Conservation (phyloP, 2,329 filamentous ascomycete species). For the Cladosporium sp. region DNA sequence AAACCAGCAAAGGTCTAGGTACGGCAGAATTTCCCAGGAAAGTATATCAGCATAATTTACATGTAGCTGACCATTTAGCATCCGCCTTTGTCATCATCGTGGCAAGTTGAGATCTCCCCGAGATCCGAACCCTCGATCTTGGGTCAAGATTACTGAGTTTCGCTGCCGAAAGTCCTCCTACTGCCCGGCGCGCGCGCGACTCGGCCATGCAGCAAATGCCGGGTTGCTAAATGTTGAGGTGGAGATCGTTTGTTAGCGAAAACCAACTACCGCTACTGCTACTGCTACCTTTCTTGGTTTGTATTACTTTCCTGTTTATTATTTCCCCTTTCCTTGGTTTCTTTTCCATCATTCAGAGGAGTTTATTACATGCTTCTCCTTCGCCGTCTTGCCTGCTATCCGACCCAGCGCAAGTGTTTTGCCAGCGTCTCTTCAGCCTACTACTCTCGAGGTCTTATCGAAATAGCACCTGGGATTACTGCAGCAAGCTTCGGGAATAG, state of each 20-base stretch:
- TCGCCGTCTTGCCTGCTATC: not conserved
- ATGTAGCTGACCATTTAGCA: not conserved
- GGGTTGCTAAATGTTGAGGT: not conserved
- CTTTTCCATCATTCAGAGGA: too few species aligned
- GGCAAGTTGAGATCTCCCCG: not conserved
- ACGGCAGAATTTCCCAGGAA: not conserved
- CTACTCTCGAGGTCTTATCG: not conserved
- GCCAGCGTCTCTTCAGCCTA: not conserved
- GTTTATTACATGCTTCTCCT: not conserved
- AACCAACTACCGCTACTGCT: too few species aligned
- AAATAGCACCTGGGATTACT: not conserved
- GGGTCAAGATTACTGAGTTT: not conserved
- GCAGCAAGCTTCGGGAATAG: not conserved
- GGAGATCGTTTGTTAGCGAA: too few species aligned
- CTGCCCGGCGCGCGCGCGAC: not conserved
- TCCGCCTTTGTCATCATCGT: not conserved
- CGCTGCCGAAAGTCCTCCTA: not conserved
- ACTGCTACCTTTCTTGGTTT: not conserved
- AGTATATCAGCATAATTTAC: constrained; percentile 2
- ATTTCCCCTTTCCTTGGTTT: not conserved
- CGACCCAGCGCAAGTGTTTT: not conserved
- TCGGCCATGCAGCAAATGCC: not conserved
- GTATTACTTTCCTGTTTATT: not conserved
- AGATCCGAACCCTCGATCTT: not conserved
- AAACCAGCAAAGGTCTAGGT: not conserved